Evolutionary conservation across 352 stramenopile genomes (phyloP).

Genomic region (Pythium scleroteichum): DNA sequence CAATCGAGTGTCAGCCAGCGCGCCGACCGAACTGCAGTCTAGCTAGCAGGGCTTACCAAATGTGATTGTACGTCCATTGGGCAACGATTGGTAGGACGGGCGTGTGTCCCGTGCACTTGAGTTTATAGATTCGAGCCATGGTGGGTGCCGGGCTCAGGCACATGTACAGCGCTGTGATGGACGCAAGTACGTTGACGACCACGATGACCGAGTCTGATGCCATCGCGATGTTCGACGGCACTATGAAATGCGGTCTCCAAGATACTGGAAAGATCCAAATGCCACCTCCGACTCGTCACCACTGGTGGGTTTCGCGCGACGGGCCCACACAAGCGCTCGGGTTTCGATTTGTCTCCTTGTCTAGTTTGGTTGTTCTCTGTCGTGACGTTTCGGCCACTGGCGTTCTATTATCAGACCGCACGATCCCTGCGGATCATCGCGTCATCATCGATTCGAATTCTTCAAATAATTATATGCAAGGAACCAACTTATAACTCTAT

Average conservation of each 20-base stretch:
- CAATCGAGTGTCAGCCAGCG: no score
- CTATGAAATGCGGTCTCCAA: no score
- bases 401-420: no score
- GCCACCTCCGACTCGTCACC: no score
- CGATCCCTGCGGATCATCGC: neutral
- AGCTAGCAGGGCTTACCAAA: slow-evolving; percentile 43
- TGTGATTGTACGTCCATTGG: slow-evolving; percentile 47
- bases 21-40: no score
- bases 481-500: neutral
- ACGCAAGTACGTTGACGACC: slow-evolving; percentile 40
- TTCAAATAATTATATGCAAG: no score
- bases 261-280: no score
- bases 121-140: slow-evolving; percentile 36
- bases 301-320: no score
- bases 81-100: slow-evolving; percentile 44
- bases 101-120: slow-evolving; percentile 37
- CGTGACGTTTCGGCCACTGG: no score
- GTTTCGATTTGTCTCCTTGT: no score
- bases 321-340: no score
- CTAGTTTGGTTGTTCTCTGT: no score
- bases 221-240: neutral
- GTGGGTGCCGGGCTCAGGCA: slow-evolving; percentile 38
- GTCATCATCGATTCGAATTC: neutral
- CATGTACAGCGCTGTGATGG: slow-evolving; percentile 44
- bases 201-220: slow-evolving; percentile 21